Base-by-base conservation (phyloP, 257 asterid genomes). In the Lycium barbarum region DNA sequence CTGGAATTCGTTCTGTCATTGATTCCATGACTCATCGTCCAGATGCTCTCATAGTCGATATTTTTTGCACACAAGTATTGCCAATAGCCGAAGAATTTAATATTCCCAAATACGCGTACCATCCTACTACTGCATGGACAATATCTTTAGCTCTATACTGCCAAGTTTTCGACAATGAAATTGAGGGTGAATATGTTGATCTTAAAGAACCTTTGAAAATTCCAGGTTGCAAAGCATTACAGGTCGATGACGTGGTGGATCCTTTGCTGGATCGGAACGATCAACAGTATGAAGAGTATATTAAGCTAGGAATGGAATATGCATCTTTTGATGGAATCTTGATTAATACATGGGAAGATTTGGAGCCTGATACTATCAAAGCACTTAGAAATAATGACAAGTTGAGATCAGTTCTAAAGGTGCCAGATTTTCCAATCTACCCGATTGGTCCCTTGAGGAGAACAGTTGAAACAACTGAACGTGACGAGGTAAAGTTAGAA, bases 371-470 rank as follows among this genome's bases (percentile, higher is more conserved):
- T 0, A 40, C 86, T 9, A 58, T 85, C 1, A 43, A 82, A 85
- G 86, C 84, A 8, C 71, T 85, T 35, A 53, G 57, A 18, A 86
- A 45, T 38, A 83, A 85, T 26, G 36, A 76, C 5, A 49, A 18
- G 1, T 58, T 82, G 45, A 26, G 17, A 9, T 26, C 67, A 7
- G 6, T 76, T 4, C 12, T 54, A 15, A 81, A 76, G 2, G 45
- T 18, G 3, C 85, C 88, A 2, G 22, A 79, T 35, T 85, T 57
- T 68, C 85, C 88, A 1, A 79, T 87, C 14, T 83, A 43, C 35
- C 84, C 88, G 0, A 59, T 87, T 55, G 90, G 86, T 2, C 90
- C 87, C 1, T 58, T 82, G 79, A 87, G 35, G 20, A 82, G 86
- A 49, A 78, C 43, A 4, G 15, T 17, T 26, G 85, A 81, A 38